Evolutionary conservation across 2,329 filamentous ascomycete genomes (phyloP).

Genomic region (Botrytis pseudocinerea): DNA sequence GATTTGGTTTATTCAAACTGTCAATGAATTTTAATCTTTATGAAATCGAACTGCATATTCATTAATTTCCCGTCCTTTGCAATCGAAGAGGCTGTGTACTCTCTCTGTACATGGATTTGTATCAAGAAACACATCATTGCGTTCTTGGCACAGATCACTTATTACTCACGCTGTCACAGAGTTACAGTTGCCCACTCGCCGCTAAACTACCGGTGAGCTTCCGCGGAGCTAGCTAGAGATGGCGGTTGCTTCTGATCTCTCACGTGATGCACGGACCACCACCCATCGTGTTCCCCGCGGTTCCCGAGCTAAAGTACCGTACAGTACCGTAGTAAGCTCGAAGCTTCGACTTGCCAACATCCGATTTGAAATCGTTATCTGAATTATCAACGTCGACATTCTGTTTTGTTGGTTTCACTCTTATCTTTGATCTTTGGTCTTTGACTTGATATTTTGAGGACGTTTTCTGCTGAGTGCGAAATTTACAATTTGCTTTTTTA

Average conservation of each 20-base stretch:
- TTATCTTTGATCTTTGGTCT: neutral
- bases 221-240: neutral
- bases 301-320: neutral
- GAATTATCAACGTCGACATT: neutral
- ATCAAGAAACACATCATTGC: slow-evolving; percentile 2
- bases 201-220: neutral
- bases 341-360: neutral
- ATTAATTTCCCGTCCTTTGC: neutral
- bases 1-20: neutral
- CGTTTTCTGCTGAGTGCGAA: neutral
- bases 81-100: neutral
- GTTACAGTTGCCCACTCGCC: neutral
- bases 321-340: neutral
- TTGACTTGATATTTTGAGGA: neutral
- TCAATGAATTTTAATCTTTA: neutral
- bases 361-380: neutral
- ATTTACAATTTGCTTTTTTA: neutral
- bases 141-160: neutral
- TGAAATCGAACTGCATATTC: neutral
- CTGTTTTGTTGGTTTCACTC: neutral
- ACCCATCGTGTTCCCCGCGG: neutral
- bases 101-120: neutral
- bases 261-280: neutral
- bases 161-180: neutral
- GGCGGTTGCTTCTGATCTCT: too few species aligned